Percentiles rank a stretch among this genome's conserved stretches.
Evolutionary conservation across 2,329 filamentous ascomycete species (phyloP).

Genomic region (Paecilomyces dactylethromorphus): DNA sequence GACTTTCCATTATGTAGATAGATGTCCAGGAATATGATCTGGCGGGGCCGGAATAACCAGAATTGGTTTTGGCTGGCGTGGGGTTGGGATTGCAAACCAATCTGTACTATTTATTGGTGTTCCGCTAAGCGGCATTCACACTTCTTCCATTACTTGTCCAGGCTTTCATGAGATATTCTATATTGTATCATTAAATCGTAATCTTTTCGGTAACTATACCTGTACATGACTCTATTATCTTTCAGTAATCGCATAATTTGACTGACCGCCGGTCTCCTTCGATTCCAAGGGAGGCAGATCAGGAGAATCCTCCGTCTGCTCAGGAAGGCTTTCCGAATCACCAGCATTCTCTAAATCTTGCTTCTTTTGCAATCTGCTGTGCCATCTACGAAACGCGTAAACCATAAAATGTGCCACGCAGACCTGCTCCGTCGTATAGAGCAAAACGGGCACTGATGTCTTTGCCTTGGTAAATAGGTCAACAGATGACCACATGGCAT

Average conservation of each 20-base stretch:
- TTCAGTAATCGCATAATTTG: not conserved
- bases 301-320: not conserved
- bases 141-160: not conserved
- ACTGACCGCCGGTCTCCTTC: not conserved
- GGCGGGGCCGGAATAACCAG: not conserved
- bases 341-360: conserved; percentile 7
- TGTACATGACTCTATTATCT: not conserved
- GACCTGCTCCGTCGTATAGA: conserved; percentile 35
- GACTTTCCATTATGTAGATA: not conserved
- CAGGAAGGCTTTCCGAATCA: conserved; percentile 2
- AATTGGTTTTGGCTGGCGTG: not conserved
- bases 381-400: conserved; percentile 27
- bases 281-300: not conserved
- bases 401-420: conserved; percentile 35
- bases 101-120: not conserved
- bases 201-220: not conserved
- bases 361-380: conserved; percentile 11
- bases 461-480: conserved; percentile 29
- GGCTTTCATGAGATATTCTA: not conserved
- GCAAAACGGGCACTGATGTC: conserved; percentile 30
- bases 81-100: not conserved
- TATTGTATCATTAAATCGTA: not conserved
- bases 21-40: not conserved
- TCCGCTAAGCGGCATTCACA: not conserved
- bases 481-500: conserved; percentile 52